Evolutionary conservation across 192 early-diverging fungal species (phyloP).

Genomic region (Haplosporangium gracile): DNA sequence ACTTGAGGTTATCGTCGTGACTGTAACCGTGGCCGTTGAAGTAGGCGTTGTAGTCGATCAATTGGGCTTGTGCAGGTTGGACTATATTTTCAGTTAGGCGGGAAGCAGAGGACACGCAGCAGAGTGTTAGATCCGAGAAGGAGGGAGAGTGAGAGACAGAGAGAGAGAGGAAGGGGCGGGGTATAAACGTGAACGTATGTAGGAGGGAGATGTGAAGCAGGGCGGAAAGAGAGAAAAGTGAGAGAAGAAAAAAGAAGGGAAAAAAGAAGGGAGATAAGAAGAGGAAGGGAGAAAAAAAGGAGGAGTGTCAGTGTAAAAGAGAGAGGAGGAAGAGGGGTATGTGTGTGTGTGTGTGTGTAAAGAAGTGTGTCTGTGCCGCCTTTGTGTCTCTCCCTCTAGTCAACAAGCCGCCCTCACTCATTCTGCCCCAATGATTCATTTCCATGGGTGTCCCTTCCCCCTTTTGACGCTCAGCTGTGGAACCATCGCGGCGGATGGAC

Average conservation of each 20-base stretch:
- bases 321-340: too few relatives aligned
- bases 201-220: background rate
- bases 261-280: background rate
- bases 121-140: background rate
- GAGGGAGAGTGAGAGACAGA: background rate
- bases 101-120: background rate
- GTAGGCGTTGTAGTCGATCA: constrained; percentile 35
- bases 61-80: constrained; percentile 2
- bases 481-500: too few relatives aligned
- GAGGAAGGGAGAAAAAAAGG: background rate
- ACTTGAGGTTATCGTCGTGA: constrained; percentile 17
- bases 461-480: too few relatives aligned
- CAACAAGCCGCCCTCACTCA: too few relatives aligned
- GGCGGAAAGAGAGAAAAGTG: constrained; percentile 1
- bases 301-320: too few relatives aligned
- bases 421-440: too few relatives aligned
- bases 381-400: too few relatives aligned
- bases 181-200: constrained; percentile 6
- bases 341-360: too few relatives aligned
- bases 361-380: too few relatives aligned
- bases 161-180: background rate
- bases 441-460: too few relatives aligned
- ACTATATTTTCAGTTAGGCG: background rate
- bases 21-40: constrained; percentile 32
- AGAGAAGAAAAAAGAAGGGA: background rate